Conservation (phyloP, 257 asterid species). For the Solanum chiquidenum region DNA sequence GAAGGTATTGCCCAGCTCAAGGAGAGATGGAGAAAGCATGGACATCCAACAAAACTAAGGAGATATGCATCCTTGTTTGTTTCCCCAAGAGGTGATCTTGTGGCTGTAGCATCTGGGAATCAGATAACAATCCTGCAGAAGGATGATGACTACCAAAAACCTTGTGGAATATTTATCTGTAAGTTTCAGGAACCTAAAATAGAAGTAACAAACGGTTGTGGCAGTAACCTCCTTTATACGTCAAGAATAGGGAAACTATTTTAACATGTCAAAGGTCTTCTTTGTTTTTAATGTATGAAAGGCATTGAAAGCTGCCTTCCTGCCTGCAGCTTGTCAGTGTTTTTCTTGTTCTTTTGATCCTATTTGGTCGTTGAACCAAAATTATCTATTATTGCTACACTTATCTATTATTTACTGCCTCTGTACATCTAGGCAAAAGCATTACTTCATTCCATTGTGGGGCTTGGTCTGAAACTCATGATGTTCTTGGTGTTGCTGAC, state of each 20-base stretch:
- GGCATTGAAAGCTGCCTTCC: background rate
- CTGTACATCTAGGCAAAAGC: constrained; percentile 40
- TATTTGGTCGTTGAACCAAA: background rate
- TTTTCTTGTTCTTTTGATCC: background rate
- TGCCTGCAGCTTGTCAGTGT: background rate
- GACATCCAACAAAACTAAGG: constrained; percentile 37
- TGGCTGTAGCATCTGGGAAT: constrained; percentile 80
- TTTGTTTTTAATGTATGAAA: background rate
- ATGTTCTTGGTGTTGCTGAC: constrained; percentile 83
- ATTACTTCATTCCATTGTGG: constrained; percentile 48
- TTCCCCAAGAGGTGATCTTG: constrained; percentile 63
- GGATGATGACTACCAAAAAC: constrained; percentile 76
- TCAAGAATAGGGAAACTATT: background rate
- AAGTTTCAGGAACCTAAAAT: constrained; percentile 28
- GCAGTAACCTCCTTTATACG: background rate
- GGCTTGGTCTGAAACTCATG: constrained; percentile 93
- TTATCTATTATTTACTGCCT: background rate
- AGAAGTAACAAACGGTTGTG: background rate
- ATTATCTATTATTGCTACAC: background rate
- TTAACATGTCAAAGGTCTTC: background rate
- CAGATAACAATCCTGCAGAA: constrained; percentile 66
- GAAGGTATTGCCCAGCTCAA: constrained; percentile 62
- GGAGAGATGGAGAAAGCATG: constrained; percentile 66
- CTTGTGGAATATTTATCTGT: constrained; percentile 70
- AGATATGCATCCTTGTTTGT: constrained; percentile 61